Base-by-base conservation (phyloP, 345 rosid species). In the Heritiera fomes region DNA sequence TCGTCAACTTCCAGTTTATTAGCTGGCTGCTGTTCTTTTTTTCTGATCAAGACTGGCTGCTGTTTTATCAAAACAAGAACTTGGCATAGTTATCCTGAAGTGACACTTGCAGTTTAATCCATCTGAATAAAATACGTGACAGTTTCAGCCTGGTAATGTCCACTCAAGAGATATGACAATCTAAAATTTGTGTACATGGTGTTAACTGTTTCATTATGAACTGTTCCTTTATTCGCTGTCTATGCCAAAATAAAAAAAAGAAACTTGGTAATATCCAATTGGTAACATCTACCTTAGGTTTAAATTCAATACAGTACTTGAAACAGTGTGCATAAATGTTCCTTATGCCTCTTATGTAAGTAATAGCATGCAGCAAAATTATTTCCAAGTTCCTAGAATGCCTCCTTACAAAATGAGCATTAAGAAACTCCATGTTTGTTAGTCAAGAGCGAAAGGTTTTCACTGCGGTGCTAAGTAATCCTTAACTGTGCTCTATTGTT, bases 111-210 rank as follows among this genome's bases (percentile, higher is more conserved):
- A 43, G n/a, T 67, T 67, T 67, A 43, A 8, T 32, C n/a, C 75
- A 49, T 30, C 23, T 14, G 45, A 49, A 71, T 28, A 71, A 43
- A 71, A 50, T 49, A 38, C 2, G 15, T n/a, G 52, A n/a, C 46
- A 47, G 20, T 69, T 69, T 70, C 73, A 47, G 11, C 56, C 56
- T 47, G 23, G 41, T 58, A 47, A 68, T 45, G 30, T 68, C 72
- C 53, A 45, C 72, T 43, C 47, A 18, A 66, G 40, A 30, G 30
- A 4, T 8, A 46, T 45, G 53, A 23, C 55, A 63, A 34, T 38
- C 41, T 14, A 32, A 63, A 17, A 60, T 60, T 5, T 56, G 15
- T 5, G 10, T 10, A 61, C 5, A 63, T 34, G 45, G 45, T 3
- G 18, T 63, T 63, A 63, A 34, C 65, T 1, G 7, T 4, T 38